Evolutionary conservation across 345 rosid species (phyloP).

Genomic region (Eutrema heterophyllum): DNA sequence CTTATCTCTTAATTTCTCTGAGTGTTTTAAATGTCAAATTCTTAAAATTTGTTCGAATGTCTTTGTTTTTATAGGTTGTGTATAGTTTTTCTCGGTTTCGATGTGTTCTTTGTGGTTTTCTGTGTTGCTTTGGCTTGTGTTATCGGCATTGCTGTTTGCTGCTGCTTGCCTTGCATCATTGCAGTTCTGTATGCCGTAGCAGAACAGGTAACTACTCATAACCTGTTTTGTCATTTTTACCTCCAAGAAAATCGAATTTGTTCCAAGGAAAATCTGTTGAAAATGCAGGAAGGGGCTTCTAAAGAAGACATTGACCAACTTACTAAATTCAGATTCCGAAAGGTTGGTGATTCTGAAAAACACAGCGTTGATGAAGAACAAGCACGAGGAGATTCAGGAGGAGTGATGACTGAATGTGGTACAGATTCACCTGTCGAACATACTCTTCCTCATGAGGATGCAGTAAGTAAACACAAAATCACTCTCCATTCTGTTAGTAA

Average conservation of each 20-base stretch:
- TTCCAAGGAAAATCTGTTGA: neutral
- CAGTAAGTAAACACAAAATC: conserved; percentile 40
- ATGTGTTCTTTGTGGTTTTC: conserved; percentile 94
- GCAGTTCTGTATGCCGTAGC: conserved; percentile 92
- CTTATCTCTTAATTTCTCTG: neutral
- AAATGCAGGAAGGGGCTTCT: conserved; percentile 87
- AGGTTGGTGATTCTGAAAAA: conserved; percentile 36
- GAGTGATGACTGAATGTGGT: conserved; percentile 82
- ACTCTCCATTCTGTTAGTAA: neutral
- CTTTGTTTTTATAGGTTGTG: conserved; percentile 60
- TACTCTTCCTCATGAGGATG: conserved; percentile 65
- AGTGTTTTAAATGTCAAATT: neutral
- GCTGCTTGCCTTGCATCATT: conserved; percentile 97
- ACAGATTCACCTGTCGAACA: conserved; percentile 67
- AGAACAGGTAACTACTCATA: conserved; percentile 62
- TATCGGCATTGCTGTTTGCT: conserved; percentile 95
- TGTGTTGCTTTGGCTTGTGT: conserved; percentile 95
- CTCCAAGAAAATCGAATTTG: neutral
- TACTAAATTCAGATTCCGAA: conserved; percentile 68
- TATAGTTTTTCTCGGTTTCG: conserved; percentile 85
- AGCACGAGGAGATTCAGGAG: conserved; percentile 49
- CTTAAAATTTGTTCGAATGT: neutral
- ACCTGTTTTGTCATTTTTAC: neutral
- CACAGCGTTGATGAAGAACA: conserved; percentile 31
- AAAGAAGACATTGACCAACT: conserved; percentile 86